These are phyloP conservation scores for Glutinoglossum americanum DNA, from an alignment of 495 filamentous ascomycete genomes.

Conservation along the genomic window DNA sequence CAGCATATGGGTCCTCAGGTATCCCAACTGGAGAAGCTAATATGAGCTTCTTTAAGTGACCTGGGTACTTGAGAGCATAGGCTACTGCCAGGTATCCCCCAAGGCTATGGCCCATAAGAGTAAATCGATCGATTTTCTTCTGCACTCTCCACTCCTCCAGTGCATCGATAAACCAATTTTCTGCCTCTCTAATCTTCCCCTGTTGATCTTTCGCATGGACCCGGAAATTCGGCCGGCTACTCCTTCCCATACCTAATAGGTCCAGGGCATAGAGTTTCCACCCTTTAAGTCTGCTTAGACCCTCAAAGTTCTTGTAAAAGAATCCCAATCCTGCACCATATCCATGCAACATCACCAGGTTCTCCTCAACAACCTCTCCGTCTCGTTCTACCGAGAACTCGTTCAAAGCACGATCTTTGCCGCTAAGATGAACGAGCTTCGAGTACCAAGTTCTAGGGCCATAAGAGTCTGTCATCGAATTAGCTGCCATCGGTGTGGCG, in stretches of 20 bases:
- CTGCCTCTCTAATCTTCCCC: slow-evolving; percentile 71
- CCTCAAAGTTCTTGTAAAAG: slow-evolving; percentile 95
- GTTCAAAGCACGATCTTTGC: slow-evolving; percentile 73
- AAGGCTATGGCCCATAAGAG: slow-evolving; percentile 75
- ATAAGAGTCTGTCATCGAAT: slow-evolving; percentile 49
- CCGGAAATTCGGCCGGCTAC: slow-evolving; percentile 59
- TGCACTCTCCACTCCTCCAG: slow-evolving; percentile 87
- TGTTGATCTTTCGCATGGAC: slow-evolving; percentile 63
- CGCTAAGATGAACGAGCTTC: slow-evolving; percentile 60
- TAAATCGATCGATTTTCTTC: slow-evolving; percentile 79
- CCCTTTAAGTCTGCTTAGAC: slow-evolving; percentile 47
- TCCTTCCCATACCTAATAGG: slow-evolving; percentile 85
- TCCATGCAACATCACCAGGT: slow-evolving; percentile 92
- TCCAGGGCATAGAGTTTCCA: slow-evolving; percentile 89
- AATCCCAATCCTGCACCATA: slow-evolving; percentile 92
- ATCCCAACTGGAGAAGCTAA: slow-evolving; percentile 86
- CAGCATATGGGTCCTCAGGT: slow-evolving; percentile 83
- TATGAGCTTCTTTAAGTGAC: slow-evolving; percentile 83
- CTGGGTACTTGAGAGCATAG: slow-evolving; percentile 90
- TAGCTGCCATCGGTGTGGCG: slow-evolving; percentile 24
- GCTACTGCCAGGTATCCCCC: slow-evolving; percentile 88
- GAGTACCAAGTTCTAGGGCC: slow-evolving; percentile 75
- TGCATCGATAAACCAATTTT: slow-evolving; percentile 90
- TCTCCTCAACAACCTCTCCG: slow-evolving; percentile 52
- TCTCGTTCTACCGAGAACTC: slow-evolving; percentile 79